phyloP scores from a whole-genome alignment of 2,329 filamentous ascomycete species.

The Aspergillus proliferans region DNA sequence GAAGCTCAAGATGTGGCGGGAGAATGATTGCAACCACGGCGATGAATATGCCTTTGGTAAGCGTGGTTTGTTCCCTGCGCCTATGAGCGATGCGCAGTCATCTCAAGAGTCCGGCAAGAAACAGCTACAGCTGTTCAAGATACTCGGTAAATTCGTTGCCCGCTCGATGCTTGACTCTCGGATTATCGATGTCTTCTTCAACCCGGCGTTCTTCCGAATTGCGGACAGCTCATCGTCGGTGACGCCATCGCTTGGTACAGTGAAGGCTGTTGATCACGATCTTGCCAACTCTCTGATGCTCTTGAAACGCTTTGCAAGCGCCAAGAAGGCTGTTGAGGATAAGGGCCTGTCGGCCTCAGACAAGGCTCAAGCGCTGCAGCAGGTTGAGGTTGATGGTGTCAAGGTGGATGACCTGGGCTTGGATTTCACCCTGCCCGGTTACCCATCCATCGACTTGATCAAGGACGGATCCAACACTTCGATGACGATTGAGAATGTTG shows the following conservation, averaged over 20 bases:
- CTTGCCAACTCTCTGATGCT: slow-evolving; percentile 79
- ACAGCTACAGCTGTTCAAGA: slow-evolving; percentile 80
- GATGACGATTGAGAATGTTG: slow-evolving; percentile 89
- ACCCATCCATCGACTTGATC: slow-evolving; percentile 76
- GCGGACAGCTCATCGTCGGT: slow-evolving; percentile 64
- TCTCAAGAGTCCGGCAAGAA: slow-evolving; percentile 74
- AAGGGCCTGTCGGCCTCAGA: slow-evolving; percentile 60
- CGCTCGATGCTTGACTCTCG: slow-evolving; percentile 97
- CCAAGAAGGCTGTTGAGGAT: slow-evolving; percentile 76
- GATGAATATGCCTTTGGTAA: slow-evolving; percentile 81
- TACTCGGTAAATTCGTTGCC: slow-evolving; percentile 94
- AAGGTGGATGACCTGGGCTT: slow-evolving; percentile 80
- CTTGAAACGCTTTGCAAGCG: slow-evolving; percentile 77
- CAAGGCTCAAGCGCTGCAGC: slow-evolving; percentile 63
- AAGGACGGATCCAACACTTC: slow-evolving; percentile 65
- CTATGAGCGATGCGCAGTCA: slow-evolving; percentile 73
- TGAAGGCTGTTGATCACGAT: slow-evolving; percentile 81
- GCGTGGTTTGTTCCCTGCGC: slow-evolving; percentile 83
- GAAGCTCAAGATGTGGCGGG: slow-evolving; percentile 93
- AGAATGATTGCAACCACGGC: slow-evolving; percentile 65
- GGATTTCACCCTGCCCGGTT: slow-evolving; percentile 92
- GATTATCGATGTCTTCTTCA: slow-evolving; percentile 96
- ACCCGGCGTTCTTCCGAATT: slow-evolving; percentile 94
- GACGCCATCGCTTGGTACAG: slow-evolving; percentile 76
- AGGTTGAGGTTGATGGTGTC: slow-evolving; percentile 68